Base-by-base conservation (phyloP, 768 basidiomycete species). In the Amanita rubescens region DNA sequence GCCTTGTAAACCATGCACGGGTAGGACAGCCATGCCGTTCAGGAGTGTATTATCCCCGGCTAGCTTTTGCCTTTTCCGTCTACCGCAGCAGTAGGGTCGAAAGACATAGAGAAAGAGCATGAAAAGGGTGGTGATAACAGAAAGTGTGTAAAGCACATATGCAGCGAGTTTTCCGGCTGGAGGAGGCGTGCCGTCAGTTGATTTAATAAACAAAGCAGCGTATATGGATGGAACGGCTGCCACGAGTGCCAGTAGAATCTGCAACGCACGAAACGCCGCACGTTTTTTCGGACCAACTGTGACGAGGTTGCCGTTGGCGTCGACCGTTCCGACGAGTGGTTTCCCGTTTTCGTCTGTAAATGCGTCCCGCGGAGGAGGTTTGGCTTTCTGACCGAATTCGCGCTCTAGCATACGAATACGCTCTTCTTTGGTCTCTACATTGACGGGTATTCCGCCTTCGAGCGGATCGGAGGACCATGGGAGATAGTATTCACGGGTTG, bases 331-430 rank as follows among this genome's bases (percentile, higher is more conserved):
- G 11, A 86, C 65, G 3, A 77, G 55, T 15, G 74, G 75, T 57
- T 77, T 75, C 10, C 75, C 77, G 32, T 75, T 70, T 35, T 74
- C 75, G 54, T 75, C 77, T 24, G 69, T 51, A 37, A 72, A 66
- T 22, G 65, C 64, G 10, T 65, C 64, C 22, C 61, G 62, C 22
- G 55, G 51, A 25, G 55, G 64, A 55, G 53, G 63, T 60, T 25
- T 63, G 17, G 56, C 61, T 44, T 74, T 71, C n/a, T 67, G 64
- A 3, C 79, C 78, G 62, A 87, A 88, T 57, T 86, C 84, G 15
- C 75, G 75, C 62, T 86, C 80, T 9, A 88, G 73, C 83, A 86
- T 85, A 5, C 82, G 77, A 59, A 86, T 72, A 15, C 85, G 75
- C 59, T 86, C 84, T 63, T 82, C 81, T 63, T 84, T 87, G 27